Base-by-base conservation (phyloP, 805 yeast species). In the Tanozyma kutaoensis region DNA sequence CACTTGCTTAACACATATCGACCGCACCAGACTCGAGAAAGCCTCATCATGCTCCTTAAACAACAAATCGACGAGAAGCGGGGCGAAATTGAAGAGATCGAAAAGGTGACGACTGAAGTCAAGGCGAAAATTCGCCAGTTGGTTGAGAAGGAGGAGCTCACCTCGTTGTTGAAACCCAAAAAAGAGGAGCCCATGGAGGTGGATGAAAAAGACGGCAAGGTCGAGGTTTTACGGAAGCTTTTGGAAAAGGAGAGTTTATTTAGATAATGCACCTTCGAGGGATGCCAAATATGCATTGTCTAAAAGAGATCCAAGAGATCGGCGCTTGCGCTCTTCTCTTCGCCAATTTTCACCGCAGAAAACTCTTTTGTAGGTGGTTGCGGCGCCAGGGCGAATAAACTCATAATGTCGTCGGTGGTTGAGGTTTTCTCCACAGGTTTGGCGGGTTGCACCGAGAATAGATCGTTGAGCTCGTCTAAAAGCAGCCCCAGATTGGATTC, bases 21-120 rank as follows among this genome's bases (percentile, higher is more conserved):
- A 34, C 91, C 96, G 3, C 97, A 91, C 50, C 98, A 91, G 46
- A 78, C 94, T 3, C 63, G 96, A 28, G 98, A 91, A 43, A 76
- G 86, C 26, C 59, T 91, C 36, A 81, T 85, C 23, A 62, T 82
- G 61, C 58, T 78, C 28, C 53, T 82, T 45, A 72, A 68, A 40
- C 76, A 71, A 28, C 85, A 79, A 43, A 69, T 88, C 19, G 79
- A 69, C 26, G 59, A 64, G 23, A 78, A 77, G 40, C 59, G 61
- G 27, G 43, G 50, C 4, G 77, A 76, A 33, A 75, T 77, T 7
- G 46, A 43, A 4, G 40, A 42, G 18, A 65, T 71, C 10, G 62
- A 64, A 20, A 40, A 36, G 11, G 62, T 63, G 3, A 54, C 64
- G 26, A 28, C 35, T 6, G 54, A 50, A 3, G 55, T 69, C 12